Evolutionary conservation across 805 yeast species (phyloP), one percentile per base, ranked within the genome.

Genomic region (Suhomyces canberraensis): DNA sequence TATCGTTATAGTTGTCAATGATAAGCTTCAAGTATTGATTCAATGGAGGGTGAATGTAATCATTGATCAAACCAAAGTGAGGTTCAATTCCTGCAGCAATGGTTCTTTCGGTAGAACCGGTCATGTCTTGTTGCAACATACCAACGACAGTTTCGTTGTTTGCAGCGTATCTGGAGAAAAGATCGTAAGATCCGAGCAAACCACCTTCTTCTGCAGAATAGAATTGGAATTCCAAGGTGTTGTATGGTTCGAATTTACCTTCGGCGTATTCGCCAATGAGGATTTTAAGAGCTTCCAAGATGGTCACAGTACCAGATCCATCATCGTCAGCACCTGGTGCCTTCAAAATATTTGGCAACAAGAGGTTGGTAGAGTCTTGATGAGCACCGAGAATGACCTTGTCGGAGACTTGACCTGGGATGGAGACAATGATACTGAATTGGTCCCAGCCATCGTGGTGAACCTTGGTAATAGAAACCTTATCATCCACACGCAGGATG

Each of bases 241-340:
- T 86, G 29, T 73, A 62, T 11, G 90, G 88, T 40, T 61, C 50
- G 46, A 72, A 71, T 0, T 67, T 64, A 2, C 61, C 61, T 3
- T 46, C 32, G 14, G 45, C 51, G 35, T 57, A 53, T 16, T 17
- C 27, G n/a, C 22, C 66, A 6, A 75, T 58, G 18, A 87, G 61
- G 11, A 84, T 60, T 46, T 93, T 72, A 49, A 89, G 72, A 1
- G 89, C 79, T 57, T 89, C 95, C 37, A 89, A 59, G 21, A 77
- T 74, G 2, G 95, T 82, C 3, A 83, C 79, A 4, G 90, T 82
- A 8, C 97, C 98, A 3, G 90, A 78, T 2, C 95, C 95, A 58
- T 90, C 85, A 55, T 91, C 98, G 56, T 91, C 98, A 3, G 96
- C 97, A 3, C 98, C 98, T 1, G 96, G 96, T 0, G 96, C 87